Evolutionary conservation across 1,284 basidiomycete genomes (phyloP), one percentile per base, ranked within the genome.

Genomic region (Lentinula novae-zelandiae): DNA sequence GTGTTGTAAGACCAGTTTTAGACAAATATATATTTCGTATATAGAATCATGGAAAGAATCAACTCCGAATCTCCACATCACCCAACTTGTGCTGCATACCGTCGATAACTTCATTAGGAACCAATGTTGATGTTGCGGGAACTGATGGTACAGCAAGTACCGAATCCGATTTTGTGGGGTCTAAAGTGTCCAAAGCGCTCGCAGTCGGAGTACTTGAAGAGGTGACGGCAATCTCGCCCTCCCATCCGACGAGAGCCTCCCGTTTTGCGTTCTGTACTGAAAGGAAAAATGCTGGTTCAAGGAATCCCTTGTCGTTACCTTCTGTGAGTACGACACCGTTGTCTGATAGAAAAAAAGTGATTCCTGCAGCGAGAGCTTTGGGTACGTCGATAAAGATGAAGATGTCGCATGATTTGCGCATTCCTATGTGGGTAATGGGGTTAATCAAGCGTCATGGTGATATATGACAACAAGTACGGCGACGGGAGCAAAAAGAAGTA

Each of bases 321-420:
- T 84, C 82, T 0, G 91, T 92, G 5, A 96, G 81, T 15, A 96
- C 82, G 6, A 96, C 94, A 2, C 92, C 92, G 65, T 96, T 96
- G 1, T 82, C 76, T 0, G 93, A 95, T 1, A 92, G 72, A 68
- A 79, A 83, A 66, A 96, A 92, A 53, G 81, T 76, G 68, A 94
- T 78, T 0, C 89, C 90, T 8, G 84, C 84, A 54, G 81, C 79
- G 39, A 96, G 75, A 0, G 92, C 92, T 63, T 81, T 84, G 53
- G 81, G 77, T 5, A 94, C 76, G 67, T 96, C 79, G 61, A 96
- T 76, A 65, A 85, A 93, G 57, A 96, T 86, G 42, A 93, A 78
- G 44, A 95, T 75, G 65, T 88, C 80, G 2, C 90, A 88, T 1
- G 82, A 83, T 2, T 73, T 78, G 34, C 93, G 85, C 89, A 95